phyloP scores from a whole-genome alignment of 2,329 filamentous ascomycete genomes.

The Amauroascus niger region DNA sequence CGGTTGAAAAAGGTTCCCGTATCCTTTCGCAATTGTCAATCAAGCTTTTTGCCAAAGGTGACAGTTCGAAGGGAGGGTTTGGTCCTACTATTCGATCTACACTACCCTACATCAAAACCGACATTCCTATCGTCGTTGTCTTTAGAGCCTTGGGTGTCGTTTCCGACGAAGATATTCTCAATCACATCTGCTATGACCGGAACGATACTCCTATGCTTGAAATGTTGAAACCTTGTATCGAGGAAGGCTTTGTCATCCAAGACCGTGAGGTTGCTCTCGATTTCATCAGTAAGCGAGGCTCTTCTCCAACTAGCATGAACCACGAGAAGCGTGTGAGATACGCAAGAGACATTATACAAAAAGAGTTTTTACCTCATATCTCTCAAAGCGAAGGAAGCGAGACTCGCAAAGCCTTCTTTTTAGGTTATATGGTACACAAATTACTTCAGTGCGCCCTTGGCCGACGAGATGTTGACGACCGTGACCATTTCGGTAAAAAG shows the following conservation, averaged over 20 bases:
- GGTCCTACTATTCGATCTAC: constrained; percentile 84
- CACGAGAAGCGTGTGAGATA: constrained; percentile 84
- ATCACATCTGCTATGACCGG: constrained; percentile 93
- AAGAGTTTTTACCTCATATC: constrained; percentile 92
- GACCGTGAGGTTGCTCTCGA: constrained; percentile 90
- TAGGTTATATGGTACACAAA: constrained; percentile 98
- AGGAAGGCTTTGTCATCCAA: constrained; percentile 93
- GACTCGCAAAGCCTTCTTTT: constrained; percentile 92
- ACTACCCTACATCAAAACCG: constrained; percentile 84
- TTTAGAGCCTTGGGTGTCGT: constrained; percentile 94
- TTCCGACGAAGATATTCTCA: constrained; percentile 94
- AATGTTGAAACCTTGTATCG: constrained; percentile 92
- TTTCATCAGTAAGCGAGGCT: constrained; percentile 88
- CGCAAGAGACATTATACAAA: constrained; percentile 88
- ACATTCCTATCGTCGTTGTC: constrained; percentile 88
- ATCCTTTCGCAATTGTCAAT: constrained; percentile 88
- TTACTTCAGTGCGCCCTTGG: constrained; percentile 88
- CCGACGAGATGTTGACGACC: constrained; percentile 86
- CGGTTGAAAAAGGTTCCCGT: constrained; percentile 88
- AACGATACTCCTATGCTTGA: constrained; percentile 96
- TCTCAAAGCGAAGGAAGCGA: constrained; percentile 91
- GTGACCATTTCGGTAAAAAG: constrained; percentile 99
- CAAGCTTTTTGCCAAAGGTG: constrained; percentile 80
- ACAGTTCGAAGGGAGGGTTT: constrained; percentile 65
- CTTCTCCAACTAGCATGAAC: constrained; percentile 58